Evolutionary conservation across 2,329 filamentous ascomycete genomes (phyloP).

Genomic region (Fusarium sp.): DNA sequence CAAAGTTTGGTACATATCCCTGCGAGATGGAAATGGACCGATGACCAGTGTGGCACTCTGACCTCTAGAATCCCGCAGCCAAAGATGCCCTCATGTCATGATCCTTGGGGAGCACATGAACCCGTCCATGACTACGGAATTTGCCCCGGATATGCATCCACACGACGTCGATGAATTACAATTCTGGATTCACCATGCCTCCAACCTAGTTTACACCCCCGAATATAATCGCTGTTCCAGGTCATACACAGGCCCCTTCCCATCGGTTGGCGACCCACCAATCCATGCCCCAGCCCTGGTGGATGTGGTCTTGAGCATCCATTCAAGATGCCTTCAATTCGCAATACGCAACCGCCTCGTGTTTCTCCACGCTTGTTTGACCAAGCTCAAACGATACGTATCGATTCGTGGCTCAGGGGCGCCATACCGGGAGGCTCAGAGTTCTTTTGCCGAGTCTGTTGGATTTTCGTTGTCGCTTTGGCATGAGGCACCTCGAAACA

Average conservation of each 20-base stretch:
- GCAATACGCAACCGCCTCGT: constrained; percentile 9
- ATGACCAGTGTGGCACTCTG: constrained; percentile 29
- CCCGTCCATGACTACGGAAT: constrained; percentile 25
- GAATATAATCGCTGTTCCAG: constrained; percentile 11
- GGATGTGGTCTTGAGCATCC: neutral
- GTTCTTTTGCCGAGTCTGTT: neutral
- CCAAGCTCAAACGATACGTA: constrained; percentile 1
- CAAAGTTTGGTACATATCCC: constrained; percentile 24
- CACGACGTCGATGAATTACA: constrained; percentile 31
- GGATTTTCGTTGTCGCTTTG: constrained; percentile 5
- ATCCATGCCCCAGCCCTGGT: constrained; percentile 7
- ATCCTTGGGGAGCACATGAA: constrained; percentile 27
- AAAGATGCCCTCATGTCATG: constrained; percentile 19
- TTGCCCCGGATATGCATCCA: constrained; percentile 36
- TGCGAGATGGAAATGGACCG: constrained; percentile 23
- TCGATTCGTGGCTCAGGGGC: constrained; percentile 22
- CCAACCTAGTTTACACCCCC: constrained; percentile 21
- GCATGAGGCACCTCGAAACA: constrained; percentile 9
- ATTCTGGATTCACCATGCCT: constrained; percentile 22
- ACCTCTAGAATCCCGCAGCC: constrained; percentile 20
- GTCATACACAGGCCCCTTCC: constrained; percentile 12
- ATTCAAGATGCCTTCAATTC: neutral
- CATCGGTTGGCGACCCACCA: constrained; percentile 3
- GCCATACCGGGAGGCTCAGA: neutral
- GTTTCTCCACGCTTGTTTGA: neutral